Percentiles rank a stretch among this genome's conserved stretches.
Evolutionary conservation across 768 basidiomycete species (phyloP).

Genomic region (Agaricus blazei): DNA sequence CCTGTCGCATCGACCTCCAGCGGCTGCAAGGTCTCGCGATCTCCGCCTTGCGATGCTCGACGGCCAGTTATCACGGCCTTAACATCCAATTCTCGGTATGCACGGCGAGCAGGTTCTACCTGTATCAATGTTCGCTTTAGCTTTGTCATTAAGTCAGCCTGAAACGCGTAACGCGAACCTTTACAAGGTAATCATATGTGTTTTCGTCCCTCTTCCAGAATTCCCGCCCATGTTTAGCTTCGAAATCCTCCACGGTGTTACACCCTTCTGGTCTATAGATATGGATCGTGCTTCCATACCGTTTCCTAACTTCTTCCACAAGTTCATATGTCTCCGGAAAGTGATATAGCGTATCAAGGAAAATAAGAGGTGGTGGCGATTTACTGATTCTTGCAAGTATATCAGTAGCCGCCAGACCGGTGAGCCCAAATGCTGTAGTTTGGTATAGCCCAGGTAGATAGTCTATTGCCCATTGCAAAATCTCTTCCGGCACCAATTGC

Average conservation of each 20-base stretch:
- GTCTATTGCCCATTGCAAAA: conserved; percentile 80
- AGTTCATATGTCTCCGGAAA: conserved; percentile 91
- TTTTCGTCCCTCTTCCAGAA: conserved; percentile 89
- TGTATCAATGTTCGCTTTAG: conserved; percentile 20
- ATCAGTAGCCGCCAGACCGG: conserved; percentile 89
- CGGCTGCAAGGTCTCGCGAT: conserved; percentile 74
- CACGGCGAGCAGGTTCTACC: conserved; percentile 91
- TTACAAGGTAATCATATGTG: conserved; percentile 87
- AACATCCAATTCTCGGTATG: conserved; percentile 76
- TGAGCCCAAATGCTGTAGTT: conserved; percentile 95
- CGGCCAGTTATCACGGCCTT: conserved; percentile 93
- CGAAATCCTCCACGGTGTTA: conserved; percentile 66
- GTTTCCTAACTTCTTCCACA: conserved; percentile 71
- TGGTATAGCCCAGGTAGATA: conserved; percentile 81
- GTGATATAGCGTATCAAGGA: conserved; percentile 95
- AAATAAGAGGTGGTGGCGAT: conserved; percentile 78
- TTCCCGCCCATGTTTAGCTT: conserved; percentile 68
- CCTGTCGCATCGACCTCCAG: conserved; percentile 90
- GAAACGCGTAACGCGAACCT: conserved; percentile 43
- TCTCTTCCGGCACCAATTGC: conserved; percentile 71
- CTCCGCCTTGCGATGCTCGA: conserved; percentile 90
- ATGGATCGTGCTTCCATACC: conserved; percentile 69
- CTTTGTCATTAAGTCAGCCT: neutral
- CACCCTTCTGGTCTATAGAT: conserved; percentile 78
- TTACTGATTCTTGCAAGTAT: conserved; percentile 85